Evolutionary conservation across 305 asterid genomes (phyloP), one percentile per base, ranked within the genome.

Genomic region (Fraxinus dipetala): DNA sequence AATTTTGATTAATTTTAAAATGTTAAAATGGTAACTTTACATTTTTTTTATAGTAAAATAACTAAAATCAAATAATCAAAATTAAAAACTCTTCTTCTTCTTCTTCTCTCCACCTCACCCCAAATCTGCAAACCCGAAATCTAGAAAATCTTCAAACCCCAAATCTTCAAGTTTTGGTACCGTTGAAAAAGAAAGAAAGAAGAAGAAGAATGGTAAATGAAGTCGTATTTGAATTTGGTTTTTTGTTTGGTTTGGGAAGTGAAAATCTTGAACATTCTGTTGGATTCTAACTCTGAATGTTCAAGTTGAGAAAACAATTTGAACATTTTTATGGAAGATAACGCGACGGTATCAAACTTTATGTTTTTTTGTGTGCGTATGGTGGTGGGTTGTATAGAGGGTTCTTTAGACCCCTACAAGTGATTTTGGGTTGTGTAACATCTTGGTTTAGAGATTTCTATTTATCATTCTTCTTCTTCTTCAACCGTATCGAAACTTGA

Each of bases 181-280:
- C 36, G 36, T 5, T 34, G 35, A 32, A 32, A 6, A 32, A 30
- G 34, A 24, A 24, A 24, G 26, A 24, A 24, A 24, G 26, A 31
- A 31, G 34, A 1, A 31, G 34, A 31, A 31, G 4, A 31, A 4
- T 34, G 36, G 36, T 34, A 34, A 34, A 34, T 34, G 1, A 7
- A 34, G 36, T 34, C 5, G 36, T 34, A 34, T 34, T 34, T 34
- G 6, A 34, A 26, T 28, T 43, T 76, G n/a, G 40, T 0, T 36
- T 31, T 1, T 18, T 6, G 20, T 26, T 10, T 16, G 26, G 28
- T 75, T 26, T 61, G 74, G n/a, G 51, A 5, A 81, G 72, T 70
- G 78, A 43, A 75, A 36, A 36, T 35, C 38, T 86, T 82, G 80
- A 54, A n/a, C n/a, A n/a, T 76, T 48, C 26, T 22, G 63, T 56